Conservation (phyloP, 2,329 filamentous ascomycete species). For the Verticillium tricorpus region DNA sequence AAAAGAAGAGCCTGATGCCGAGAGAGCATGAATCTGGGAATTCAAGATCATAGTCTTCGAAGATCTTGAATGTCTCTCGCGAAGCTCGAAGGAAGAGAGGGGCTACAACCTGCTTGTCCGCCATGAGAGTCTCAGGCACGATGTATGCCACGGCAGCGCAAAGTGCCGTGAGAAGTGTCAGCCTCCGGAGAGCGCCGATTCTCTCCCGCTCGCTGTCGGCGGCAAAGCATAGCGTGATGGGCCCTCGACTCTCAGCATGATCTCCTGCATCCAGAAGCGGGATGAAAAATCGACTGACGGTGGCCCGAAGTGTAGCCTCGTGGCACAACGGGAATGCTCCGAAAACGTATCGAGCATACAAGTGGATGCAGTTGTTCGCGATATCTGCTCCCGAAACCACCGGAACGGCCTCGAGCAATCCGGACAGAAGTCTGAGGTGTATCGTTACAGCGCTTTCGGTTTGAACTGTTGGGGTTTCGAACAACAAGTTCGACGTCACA, state of each 20-base stretch:
- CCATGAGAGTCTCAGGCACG: conserved; percentile 34
- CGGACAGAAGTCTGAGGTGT: neutral
- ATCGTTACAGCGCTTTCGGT: neutral
- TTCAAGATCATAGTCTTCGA: conserved; percentile 36
- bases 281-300: neutral
- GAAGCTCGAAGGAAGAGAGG: conserved; percentile 34
- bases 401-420: neutral
- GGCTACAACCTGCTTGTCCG: conserved; percentile 31
- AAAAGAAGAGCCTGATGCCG: conserved; percentile 38
- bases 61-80: conserved; percentile 28
- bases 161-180: conserved; percentile 36
- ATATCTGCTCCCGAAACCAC: neutral
- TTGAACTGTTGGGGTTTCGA: neutral
- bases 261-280: neutral
- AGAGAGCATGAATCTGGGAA: conserved; percentile 36
- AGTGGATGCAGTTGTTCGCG: neutral
- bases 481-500: neutral
- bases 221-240: neutral
- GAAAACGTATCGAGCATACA: neutral
- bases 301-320: neutral
- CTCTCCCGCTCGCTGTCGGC: neutral
- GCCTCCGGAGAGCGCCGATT: neutral
- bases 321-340: neutral
- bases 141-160: conserved; percentile 27
- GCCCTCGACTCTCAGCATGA: neutral